Conservation (phyloP, 2,329 filamentous ascomycete genomes). For the Elsinoe batatas region DNA sequence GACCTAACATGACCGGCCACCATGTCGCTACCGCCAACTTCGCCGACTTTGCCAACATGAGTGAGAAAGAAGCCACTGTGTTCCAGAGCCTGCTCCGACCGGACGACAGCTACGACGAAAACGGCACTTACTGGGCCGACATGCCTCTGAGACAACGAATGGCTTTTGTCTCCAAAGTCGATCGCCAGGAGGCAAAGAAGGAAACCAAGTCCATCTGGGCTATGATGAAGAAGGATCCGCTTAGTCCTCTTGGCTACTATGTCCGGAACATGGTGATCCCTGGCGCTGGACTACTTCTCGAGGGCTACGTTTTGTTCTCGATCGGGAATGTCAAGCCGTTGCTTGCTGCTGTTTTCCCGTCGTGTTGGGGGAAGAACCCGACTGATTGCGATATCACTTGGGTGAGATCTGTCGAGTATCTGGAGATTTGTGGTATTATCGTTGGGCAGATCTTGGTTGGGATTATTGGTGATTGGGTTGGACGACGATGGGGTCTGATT, state of each 20-base stretch:
- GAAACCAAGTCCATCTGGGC: conserved; percentile 59
- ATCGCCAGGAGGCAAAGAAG: conserved; percentile 56
- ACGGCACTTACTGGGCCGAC: conserved; percentile 91
- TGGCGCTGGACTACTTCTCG: conserved; percentile 81
- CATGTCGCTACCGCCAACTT: conserved; percentile 36
- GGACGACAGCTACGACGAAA: conserved; percentile 73
- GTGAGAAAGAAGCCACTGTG: conserved; percentile 47
- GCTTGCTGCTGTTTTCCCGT: conserved; percentile 62
- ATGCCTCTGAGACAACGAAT: conserved; percentile 60
- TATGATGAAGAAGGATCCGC: conserved; percentile 80
- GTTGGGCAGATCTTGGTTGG: conserved; percentile 83
- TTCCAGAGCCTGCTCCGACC: conserved; percentile 77
- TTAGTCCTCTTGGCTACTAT: conserved; percentile 77
- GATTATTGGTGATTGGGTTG: conserved; percentile 69
- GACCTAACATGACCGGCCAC: conserved; percentile 36
- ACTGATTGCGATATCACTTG: conserved; percentile 66
- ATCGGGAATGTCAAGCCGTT: conserved; percentile 87
- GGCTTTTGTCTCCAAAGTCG: conserved; percentile 65
- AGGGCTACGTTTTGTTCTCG: conserved; percentile 93
- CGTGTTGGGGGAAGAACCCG: conserved; percentile 58
- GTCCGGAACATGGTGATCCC: conserved; percentile 85
- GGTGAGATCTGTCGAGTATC: conserved; percentile 75
- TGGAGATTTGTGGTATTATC: conserved; percentile 93
- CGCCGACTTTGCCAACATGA: conserved; percentile 47
- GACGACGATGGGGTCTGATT: conserved; percentile 88